Base-by-base conservation (phyloP, 2,329 filamentous ascomycete genomes). In the Lomentospora prolificans region DNA sequence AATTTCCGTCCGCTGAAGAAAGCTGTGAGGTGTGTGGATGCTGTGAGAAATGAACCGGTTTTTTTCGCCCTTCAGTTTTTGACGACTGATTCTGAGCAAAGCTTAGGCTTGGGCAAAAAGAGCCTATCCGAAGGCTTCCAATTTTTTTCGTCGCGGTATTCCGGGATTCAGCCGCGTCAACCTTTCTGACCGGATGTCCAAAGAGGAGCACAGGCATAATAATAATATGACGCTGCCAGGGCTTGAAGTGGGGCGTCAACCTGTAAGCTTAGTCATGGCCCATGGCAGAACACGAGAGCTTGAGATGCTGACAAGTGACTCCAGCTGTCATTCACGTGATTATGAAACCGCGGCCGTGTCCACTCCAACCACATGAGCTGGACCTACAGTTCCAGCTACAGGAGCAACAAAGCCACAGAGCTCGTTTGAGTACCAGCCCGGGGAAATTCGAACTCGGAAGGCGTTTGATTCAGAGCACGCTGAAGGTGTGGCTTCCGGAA, bases 101-200 rank as follows among this genome's bases (percentile, higher is more conserved):
- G 25, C 50, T 51, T 51, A 22, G n/a, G n/a, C 12, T 33, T 33
- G 30, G 30, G 30, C 30, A 7, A 33, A 12, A 12, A 33, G 30
- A 33, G 30, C 30, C 30, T 33, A 33, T 33, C 30, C 30, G 12
- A 33, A 12, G 7, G 12, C 7, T 6, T 12, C 44, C 22, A 48
- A 22, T 48, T 48, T 48, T 48, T 54, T 44, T 41, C 52, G 25
- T 54, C 52, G 52, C 52, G 33, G 33, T 24, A 54, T 54, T 54
- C 52, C 52, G 52, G 52, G 33, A 54, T 54, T 54, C 33, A 54
- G 52, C 52, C 52, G 52, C 50, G 25, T 30, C 50, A 50, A 14
- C 24, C 25, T 30, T 4, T 28, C 12, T 14, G 52, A 19, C 22
- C 51, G 22, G 33, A 14, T 7, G 25, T 7, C 14, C 30, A 25